These are phyloP conservation scores for Fibroporia radiculosa DNA, from an alignment of 768 basidiomycete genomes.

Conservation along the genomic window DNA sequence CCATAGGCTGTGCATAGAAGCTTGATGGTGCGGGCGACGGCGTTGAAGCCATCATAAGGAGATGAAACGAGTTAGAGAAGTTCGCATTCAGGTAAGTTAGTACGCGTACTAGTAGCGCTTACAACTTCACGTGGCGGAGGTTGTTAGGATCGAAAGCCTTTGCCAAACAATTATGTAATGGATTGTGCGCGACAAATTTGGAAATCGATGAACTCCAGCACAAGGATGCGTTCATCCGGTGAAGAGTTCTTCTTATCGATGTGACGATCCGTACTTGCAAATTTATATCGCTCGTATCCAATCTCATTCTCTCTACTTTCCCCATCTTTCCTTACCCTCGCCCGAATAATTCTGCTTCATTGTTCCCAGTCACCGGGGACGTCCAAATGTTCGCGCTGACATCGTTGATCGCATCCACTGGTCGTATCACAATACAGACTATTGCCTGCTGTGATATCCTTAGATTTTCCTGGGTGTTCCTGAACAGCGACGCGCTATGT, in stretches of 20 bases:
- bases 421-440: too few species aligned
- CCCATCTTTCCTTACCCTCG: background rate
- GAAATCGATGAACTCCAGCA: slow-evolving; percentile 2
- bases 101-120: background rate
- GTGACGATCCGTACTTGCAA: slow-evolving; percentile 3
- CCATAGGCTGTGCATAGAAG: slow-evolving; percentile 12
- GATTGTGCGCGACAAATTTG: slow-evolving; percentile 9
- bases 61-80: background rate
- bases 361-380: too few species aligned
- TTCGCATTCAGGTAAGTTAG: background rate
- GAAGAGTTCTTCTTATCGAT: slow-evolving; percentile 2
- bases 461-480: too few species aligned
- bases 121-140: slow-evolving; percentile 5
- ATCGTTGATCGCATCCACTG: too few species aligned
- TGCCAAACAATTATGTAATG: slow-evolving; percentile 16
- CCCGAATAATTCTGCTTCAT: too few species aligned
- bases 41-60: slow-evolving; percentile 1
- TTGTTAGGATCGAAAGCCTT: slow-evolving; percentile 19
- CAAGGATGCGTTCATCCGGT: too few species aligned
- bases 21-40: background rate
- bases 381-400: too few species aligned
- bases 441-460: too few species aligned
- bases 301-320: slow-evolving; percentile 4
- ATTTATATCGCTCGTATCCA: too few species aligned
- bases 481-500: too few species aligned